Base-by-base conservation (phyloP, 805 yeast species). In the Candida koratica region DNA sequence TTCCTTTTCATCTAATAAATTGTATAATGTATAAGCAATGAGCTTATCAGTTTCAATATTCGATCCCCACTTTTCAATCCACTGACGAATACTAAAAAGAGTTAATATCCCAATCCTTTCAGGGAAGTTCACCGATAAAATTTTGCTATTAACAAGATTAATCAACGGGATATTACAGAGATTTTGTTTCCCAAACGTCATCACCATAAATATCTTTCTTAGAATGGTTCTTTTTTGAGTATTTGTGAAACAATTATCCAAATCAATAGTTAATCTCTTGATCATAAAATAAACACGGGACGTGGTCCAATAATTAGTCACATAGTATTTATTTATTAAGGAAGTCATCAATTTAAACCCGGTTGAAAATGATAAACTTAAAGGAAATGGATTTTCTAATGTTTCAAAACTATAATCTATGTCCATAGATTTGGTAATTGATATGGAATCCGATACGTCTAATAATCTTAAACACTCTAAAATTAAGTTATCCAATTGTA, bases 231-330 rank as follows among this genome's bases (percentile, higher is more conserved):
- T 20, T 23, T 10, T 40, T 24, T 38, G 41, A 8, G 27, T 25
- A 4, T 25, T 15, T 4, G 37, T 36, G 9, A 37, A 17, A 17
- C 39, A 26, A 3, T 25, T 17, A n/a, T 41, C 38, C 9, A 43
- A 26, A 15, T 38, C 41, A 11, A 43, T 32, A 6, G 36, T 17
- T 4, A 44, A 28, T 8, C 39, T 23, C 16, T 28, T 30, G 5
- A 37, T 12, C 14, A 44, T 14, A 28, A 44, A 44, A n/a, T 32
- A 33, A 9, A 37, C 9, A 26, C 34, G 42, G 13, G 30, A 5
- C 4, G 28, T 18, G 20, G 26, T 26, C 48, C 48, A 44, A 27
- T 24, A 40, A 11, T 25, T 14, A 13, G 13, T 19, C 5, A 19
- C 4, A 4, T 15, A 9, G 17, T 18, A 39, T 13, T 40, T 35